These are phyloP conservation scores for Ormosia semicastrata DNA, from an alignment of 306 rosid species.

Conservation along the genomic window DNA sequence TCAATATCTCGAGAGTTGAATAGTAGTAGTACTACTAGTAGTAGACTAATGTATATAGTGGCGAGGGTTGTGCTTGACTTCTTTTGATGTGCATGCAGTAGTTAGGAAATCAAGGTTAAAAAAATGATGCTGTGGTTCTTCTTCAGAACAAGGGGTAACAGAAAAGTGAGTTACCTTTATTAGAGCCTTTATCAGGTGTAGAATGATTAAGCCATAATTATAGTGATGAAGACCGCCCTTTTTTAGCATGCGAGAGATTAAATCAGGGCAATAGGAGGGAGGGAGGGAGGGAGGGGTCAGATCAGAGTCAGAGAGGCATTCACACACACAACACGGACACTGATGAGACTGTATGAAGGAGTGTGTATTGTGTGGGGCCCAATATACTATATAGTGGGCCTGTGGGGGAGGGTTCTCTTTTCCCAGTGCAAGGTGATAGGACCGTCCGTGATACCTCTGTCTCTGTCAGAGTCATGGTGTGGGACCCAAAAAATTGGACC, in stretches of 20 bases:
- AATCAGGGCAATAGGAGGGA: neutral
- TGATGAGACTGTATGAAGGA: neutral
- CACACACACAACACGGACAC: neutral
- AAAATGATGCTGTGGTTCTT: conserved; percentile 3
- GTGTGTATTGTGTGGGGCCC: conserved; percentile 31
- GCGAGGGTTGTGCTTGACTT: conserved; percentile 21
- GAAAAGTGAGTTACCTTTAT: conserved; percentile 66
- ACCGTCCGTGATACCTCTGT: conserved; percentile 86
- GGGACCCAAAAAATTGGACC: conserved; percentile 41
- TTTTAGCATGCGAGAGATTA: conserved; percentile 47
- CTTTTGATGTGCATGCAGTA: conserved; percentile 27
- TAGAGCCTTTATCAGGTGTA: conserved; percentile 32
- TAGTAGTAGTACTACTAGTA: neutral
- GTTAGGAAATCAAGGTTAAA: conserved; percentile 24
- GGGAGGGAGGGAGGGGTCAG: neutral
- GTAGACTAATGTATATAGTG: conserved; percentile 27
- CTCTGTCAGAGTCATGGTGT: conserved; percentile 15
- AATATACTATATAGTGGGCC: neutral
- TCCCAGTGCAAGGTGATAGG: conserved; percentile 63
- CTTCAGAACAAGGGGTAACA: conserved; percentile 1
- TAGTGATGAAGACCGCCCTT: conserved; percentile 19
- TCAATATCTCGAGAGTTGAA: conserved; percentile 24
- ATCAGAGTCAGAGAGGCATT: conserved; percentile 25
- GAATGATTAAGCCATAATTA: conserved; percentile 79
- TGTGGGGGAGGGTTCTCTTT: conserved; percentile 27